Evolutionary conservation across 1,139 yeast genomes (phyloP), one percentile per base, ranked within the genome.

Genomic region (Hansenula lynferdii): DNA sequence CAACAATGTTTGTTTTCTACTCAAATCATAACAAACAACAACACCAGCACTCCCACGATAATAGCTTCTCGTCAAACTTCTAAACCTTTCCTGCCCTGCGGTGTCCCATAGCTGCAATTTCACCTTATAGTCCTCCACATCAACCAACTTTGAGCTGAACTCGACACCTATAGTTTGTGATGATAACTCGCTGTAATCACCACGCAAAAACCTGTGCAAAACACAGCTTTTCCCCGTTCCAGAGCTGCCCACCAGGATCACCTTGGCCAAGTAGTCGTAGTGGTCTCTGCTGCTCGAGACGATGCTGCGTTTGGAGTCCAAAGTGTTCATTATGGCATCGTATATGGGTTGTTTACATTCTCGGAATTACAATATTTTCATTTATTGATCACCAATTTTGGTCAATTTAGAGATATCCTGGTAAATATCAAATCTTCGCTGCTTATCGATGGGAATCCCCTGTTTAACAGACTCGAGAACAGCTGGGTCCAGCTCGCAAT

Each of bases 361-460:
- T 19, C 14, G 32, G 23, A 10, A 12, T 3, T 17, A 27, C 12
- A 28, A 28, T 12, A 28, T n/a, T 18, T 7, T 6, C 6, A 19
- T 18, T n/a, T 25, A 23, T 24, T 22, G 4, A 33, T 33, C 36
- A 33, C 30, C 25, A 26, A 27, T 11, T 33, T 33, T 27, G 5
- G 31, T 8, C 4, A 11, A 9, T 4, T 15, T 16, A 16, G 21
- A n/a, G 12, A 34, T 28, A 23, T 31, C 32, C 3, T 16, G 5
- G 51, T 89, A 89, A 28, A 90, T 75, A 55, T 90, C 97, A 57
- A 81, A 87, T 51, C 97, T 71, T 58, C 97, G 74, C 65, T 90
- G 96, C 34, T 67, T 63, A 38, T 79, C 75, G 10, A 90, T 80
- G 1, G 97, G 97, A 44, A 90, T 84, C 14, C 82, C 77, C 19